phyloP scores from a whole-genome alignment of 345 rosid genomes.

The Geranium brycei region DNA sequence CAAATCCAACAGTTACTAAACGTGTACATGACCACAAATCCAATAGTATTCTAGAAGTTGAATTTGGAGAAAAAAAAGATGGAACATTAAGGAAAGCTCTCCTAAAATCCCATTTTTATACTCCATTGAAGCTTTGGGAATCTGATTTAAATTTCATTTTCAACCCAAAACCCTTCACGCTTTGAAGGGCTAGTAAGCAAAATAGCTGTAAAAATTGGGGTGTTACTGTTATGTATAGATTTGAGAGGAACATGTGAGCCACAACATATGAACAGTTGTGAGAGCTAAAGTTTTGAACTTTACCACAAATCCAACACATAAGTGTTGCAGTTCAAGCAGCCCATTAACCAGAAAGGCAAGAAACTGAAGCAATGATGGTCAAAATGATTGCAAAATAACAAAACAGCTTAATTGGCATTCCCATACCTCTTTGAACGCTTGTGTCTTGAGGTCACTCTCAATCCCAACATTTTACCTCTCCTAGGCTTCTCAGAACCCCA shows the following conservation, averaged over 20 bases:
- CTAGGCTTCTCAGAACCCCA: slow-evolving; percentile 40
- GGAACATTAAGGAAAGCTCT: too few species aligned
- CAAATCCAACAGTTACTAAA: slow-evolving; percentile 11
- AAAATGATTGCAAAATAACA: slow-evolving; percentile 17
- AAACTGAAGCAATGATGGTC: slow-evolving; percentile 8
- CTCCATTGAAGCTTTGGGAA: neutral
- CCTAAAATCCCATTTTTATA: too few species aligned
- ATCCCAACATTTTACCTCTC: slow-evolving; percentile 38
- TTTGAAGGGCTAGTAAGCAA: too few species aligned
- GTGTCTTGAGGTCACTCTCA: slow-evolving; percentile 40
- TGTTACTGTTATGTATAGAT: neutral
- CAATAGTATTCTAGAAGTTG: too few species aligned
- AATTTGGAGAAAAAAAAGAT: too few species aligned
- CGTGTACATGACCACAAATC: too few species aligned
- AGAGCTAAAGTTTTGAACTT: slow-evolving; percentile 6
- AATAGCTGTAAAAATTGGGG: neutral
- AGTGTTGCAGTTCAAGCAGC: slow-evolving; percentile 18
- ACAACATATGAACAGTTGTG: neutral
- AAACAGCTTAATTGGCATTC: slow-evolving; percentile 6
- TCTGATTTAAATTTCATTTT: neutral
- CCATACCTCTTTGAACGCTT: slow-evolving; percentile 82
- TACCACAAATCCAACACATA: slow-evolving; percentile 18
- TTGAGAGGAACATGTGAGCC: too few species aligned
- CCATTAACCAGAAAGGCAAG: slow-evolving; percentile 18
- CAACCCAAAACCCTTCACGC: neutral